Evolutionary conservation across 805 yeast genomes (phyloP).

Genomic region (Wickerhamiella siamensis): DNA sequence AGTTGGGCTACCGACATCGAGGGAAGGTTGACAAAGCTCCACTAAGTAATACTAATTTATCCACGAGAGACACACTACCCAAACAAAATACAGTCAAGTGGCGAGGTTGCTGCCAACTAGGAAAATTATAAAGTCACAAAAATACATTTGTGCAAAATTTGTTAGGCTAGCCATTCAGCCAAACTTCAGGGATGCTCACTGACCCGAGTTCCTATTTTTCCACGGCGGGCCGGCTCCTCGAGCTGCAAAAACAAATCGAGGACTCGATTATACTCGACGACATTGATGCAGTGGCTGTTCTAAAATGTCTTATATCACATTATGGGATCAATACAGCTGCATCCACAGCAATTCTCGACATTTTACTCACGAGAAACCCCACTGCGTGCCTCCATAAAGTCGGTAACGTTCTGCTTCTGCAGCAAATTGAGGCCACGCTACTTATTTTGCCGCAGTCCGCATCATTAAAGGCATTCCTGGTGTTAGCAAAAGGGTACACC

Average conservation of each 20-base stretch:
- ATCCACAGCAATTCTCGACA: background rate
- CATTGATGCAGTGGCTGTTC: background rate
- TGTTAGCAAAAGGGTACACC: background rate
- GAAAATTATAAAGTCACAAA: too few relatives aligned
- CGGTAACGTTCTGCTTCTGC: background rate
- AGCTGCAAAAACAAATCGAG: background rate
- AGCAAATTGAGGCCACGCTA: background rate
- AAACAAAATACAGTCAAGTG: too few relatives aligned
- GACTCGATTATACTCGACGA: background rate
- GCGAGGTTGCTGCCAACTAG: too few relatives aligned
- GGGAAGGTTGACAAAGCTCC: background rate
- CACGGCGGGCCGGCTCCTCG: background rate
- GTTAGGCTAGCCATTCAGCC: too few relatives aligned
- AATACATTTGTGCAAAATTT: too few relatives aligned
- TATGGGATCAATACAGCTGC: background rate
- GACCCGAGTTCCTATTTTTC: background rate
- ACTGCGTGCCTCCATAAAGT: background rate
- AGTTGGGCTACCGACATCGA: constrained; percentile 22
- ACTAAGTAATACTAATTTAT: too few relatives aligned
- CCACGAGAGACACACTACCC: too few relatives aligned
- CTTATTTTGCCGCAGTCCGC: background rate
- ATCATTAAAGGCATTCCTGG: background rate
- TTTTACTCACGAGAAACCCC: background rate
- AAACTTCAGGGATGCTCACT: background rate
- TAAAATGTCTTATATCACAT: background rate